Conservation (phyloP, 306 rosid species). For the Chamaecrista fasciculata region DNA sequence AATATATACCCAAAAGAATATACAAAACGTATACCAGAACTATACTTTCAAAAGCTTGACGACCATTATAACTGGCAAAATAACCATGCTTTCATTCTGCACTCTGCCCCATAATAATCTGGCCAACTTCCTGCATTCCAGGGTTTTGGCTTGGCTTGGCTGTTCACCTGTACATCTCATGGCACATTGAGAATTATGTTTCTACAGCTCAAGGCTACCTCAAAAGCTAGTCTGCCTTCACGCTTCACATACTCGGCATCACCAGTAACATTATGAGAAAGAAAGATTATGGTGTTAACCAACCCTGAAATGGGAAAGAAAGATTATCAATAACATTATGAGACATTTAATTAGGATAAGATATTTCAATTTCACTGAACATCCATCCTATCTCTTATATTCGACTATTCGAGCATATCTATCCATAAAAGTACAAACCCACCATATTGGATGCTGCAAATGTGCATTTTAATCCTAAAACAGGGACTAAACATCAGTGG, state of each 20-base stretch:
- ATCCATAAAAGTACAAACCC: neutral
- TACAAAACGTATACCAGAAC: constrained; percentile 16
- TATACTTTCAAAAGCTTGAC: neutral
- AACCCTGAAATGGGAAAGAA: neutral
- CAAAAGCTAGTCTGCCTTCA: neutral
- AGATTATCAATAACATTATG: neutral
- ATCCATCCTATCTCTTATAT: neutral
- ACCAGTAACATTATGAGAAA: no score
- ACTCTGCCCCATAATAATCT: neutral
- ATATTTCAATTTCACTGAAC: neutral
- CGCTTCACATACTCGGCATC: constrained; percentile 1
- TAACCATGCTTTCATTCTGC: neutral
- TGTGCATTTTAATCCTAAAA: neutral
- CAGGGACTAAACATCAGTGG: neutral
- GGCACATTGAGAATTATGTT: constrained; percentile 3
- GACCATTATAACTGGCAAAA: neutral
- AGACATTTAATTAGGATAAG: no score
- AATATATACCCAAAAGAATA: neutral
- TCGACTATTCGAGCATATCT: neutral
- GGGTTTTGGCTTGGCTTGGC: neutral
- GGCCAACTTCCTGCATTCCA: constrained; percentile 14
- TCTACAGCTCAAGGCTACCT: constrained; percentile 3
- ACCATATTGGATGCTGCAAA: neutral
- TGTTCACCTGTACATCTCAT: neutral
- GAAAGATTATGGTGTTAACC: neutral